These are phyloP conservation scores for Penicillium hesseltinei DNA, from an alignment of 2,329 filamentous ascomycete species.

Conservation along the genomic window DNA sequence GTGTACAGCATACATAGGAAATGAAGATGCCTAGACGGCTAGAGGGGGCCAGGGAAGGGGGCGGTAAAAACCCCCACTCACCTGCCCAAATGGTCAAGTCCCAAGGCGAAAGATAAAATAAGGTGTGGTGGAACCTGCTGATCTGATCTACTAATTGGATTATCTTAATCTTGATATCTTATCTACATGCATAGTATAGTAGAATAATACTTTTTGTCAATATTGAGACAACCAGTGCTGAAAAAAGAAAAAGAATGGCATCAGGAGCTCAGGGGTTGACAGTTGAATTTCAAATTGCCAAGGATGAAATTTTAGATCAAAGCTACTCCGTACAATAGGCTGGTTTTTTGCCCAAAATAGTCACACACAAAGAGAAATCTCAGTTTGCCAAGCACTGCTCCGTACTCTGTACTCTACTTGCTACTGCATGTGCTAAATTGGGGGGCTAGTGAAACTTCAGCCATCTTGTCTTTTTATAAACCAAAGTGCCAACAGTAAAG, in stretches of 20 bases:
- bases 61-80: too few relatives aligned
- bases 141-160: constrained; percentile 10
- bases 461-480: not conserved
- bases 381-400: not conserved
- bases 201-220: not conserved
- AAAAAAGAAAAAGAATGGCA: not conserved
- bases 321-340: not conserved
- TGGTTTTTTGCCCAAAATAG: constrained; percentile 1
- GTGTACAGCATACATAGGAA: not conserved
- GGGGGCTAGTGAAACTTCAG: not conserved
- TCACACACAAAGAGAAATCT: not conserved
- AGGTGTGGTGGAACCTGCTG: constrained; percentile 23
- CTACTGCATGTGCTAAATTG: not conserved
- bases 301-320: not conserved
- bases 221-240: not conserved
- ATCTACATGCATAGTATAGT: not conserved
- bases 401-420: not conserved
- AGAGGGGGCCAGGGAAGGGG: too few relatives aligned
- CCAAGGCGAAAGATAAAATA: constrained; percentile 2
- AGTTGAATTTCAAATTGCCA: not conserved
- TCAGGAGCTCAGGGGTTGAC: not conserved
- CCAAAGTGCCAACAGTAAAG: not conserved
- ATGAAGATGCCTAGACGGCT: constrained; percentile 10
- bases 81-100: too few relatives aligned
- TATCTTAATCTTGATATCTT: not conserved